Percentiles rank a stretch among this genome's conserved stretches.
Conservation (phyloP, 2,329 filamentous ascomycete genomes). For the Claviceps africana region DNA sequence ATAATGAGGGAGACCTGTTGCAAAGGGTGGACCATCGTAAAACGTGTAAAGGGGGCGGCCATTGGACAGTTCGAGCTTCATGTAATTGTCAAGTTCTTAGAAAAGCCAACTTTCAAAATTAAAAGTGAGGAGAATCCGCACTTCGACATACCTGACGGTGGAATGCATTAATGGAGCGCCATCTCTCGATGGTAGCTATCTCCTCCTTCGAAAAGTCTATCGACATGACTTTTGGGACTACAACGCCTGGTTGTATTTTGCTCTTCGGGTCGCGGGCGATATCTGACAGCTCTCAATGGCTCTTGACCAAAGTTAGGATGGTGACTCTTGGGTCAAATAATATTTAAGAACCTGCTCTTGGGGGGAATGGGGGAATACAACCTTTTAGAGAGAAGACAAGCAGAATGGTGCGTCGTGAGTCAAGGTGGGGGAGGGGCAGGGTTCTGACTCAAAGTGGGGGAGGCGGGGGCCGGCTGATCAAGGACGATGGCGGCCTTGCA, state of each 20-base stretch:
- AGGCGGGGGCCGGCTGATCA: background rate
- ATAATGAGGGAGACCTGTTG: slow-evolving; percentile 54
- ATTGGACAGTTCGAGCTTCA: slow-evolving; percentile 60
- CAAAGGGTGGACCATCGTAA: slow-evolving; percentile 77
- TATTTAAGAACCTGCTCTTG: background rate
- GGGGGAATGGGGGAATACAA: background rate
- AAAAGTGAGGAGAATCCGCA: background rate
- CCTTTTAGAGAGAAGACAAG: background rate
- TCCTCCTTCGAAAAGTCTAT: slow-evolving; percentile 91
- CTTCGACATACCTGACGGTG: slow-evolving; percentile 51
- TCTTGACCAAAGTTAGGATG: background rate
- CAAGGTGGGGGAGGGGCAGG: background rate
- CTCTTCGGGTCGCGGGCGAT: background rate
- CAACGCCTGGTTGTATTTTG: background rate
- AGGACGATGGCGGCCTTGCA: background rate
- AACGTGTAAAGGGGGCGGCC: slow-evolving; percentile 81
- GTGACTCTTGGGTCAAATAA: background rate
- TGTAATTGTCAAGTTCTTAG: slow-evolving; percentile 1
- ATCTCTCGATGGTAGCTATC: slow-evolving; percentile 68
- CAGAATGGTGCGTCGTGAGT: slow-evolving; percentile 1
- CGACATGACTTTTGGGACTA: slow-evolving; percentile 40
- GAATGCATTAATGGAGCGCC: slow-evolving; percentile 89
- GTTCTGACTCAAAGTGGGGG: slow-evolving; percentile 1
- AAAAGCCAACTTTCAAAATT: background rate
- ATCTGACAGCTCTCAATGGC: background rate